A percentile compares a stretch with the other conserved stretches of the same genome.
phyloP scores from a whole-genome alignment of 202 grass and related monocot genomes.

The Digitaria exilis region DNA sequence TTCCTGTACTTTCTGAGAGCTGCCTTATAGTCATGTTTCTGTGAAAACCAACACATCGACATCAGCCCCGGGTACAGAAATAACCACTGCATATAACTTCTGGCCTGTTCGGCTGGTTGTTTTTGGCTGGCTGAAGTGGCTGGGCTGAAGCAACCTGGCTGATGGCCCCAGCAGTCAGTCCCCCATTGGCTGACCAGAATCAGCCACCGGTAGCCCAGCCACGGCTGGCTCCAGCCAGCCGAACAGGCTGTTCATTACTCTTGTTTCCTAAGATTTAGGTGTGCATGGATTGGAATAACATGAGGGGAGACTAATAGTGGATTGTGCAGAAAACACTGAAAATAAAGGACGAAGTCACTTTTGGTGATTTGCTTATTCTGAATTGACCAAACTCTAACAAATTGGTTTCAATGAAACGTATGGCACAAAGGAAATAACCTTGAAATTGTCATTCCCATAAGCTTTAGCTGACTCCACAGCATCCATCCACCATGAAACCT shows the following conservation, averaged over 20 bases:
- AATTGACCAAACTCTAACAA: background rate
- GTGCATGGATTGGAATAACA: background rate
- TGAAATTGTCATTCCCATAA: conserved; percentile 93
- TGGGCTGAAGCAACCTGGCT: too few species aligned
- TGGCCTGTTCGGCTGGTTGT: too few species aligned
- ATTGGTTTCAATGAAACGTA: conserved; percentile 2
- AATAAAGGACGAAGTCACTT: background rate
- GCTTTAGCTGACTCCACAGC: conserved; percentile 82
- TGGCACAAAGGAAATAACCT: conserved; percentile 53
- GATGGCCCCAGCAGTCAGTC: too few species aligned
- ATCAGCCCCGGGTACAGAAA: conserved; percentile 36
- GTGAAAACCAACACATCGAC: conserved; percentile 25
- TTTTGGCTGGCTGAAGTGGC: too few species aligned
- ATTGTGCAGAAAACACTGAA: too few species aligned
- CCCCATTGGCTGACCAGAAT: too few species aligned
- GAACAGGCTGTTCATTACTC: too few species aligned
- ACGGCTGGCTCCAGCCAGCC: too few species aligned
- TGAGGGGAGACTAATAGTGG: background rate
- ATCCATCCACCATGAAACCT: conserved; percentile 96
- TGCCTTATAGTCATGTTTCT: conserved; percentile 95
- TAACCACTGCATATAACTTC: too few species aligned
- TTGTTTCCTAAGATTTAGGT: background rate
- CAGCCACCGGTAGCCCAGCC: too few species aligned
- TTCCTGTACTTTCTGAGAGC: conserved; percentile 98
- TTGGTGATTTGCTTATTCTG: background rate